Evolutionary conservation across 257 asterid genomes (phyloP), one percentile per base, ranked within the genome.

Genomic region (Plectranthus barbatus): DNA sequence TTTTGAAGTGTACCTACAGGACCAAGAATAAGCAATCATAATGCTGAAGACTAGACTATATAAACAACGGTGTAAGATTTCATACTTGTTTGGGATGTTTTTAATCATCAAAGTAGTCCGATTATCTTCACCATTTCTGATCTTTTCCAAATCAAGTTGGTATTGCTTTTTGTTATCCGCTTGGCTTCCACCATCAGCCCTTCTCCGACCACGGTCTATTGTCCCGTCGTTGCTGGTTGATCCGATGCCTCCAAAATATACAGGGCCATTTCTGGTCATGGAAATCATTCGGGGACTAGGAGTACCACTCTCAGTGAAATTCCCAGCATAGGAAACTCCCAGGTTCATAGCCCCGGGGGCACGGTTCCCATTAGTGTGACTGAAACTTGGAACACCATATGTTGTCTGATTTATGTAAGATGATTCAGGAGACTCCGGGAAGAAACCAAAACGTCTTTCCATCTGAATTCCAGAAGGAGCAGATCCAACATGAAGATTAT

Each of bases 21-120:
- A 57, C 51, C 64, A 45, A 14, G n/a, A n/a, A n/a, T n/a, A n/a
- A n/a, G n/a, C n/a, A n/a, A n/a, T n/a, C n/a, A n/a, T n/a, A n/a
- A n/a, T n/a, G n/a, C n/a, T n/a, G n/a, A n/a, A n/a, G n/a, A n/a
- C n/a, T n/a, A n/a, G n/a, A n/a, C 36, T 14, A 45, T 24, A 31
- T 18, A 34, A 66, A 23, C 48, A 37, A 67, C 5, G 47, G 72
- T 26, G 5, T 33, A 65, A 12, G 48, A 67, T 76, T 73, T 41
- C 94, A 81, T 83, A 92, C 99, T 89, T 92, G 92, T 92, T 92
- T 9, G 99, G 99, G 26, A 92, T 92, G 86, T 92, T 92, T 60
- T 89, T 92, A 39, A 89, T 83, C 97, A 92, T 92, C 80, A 92
- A 78, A 6, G 99, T 92, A 49, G 99, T 92, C 84, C 97, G 79